These are phyloP conservation scores for Lactifluus volemus DNA, from an alignment of 768 basidiomycete genomes.

Conservation along the genomic window DNA sequence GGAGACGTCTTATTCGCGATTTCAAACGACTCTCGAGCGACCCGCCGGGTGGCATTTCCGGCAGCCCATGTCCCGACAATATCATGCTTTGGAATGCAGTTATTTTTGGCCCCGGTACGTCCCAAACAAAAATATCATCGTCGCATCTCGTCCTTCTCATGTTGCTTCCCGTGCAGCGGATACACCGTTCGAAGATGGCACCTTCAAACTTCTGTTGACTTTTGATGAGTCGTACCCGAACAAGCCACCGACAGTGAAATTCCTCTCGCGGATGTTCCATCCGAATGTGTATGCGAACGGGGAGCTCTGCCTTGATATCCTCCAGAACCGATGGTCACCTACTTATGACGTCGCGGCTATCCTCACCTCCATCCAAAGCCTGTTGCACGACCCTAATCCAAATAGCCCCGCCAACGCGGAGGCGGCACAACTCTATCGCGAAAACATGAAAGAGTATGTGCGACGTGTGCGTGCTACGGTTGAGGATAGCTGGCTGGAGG, in stretches of 20 bases:
- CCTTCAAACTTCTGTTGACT: constrained; percentile 90
- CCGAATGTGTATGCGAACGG: constrained; percentile 99
- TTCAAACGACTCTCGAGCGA: constrained; percentile 94
- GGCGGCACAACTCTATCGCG: constrained; percentile 91
- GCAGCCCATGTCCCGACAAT: constrained; percentile 95
- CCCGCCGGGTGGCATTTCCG: constrained; percentile 93
- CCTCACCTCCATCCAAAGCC: constrained; percentile 90
- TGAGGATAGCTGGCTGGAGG: constrained; percentile 91
- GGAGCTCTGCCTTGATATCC: constrained; percentile 95
- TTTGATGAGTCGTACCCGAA: constrained; percentile 99
- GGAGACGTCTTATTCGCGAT: constrained; percentile 92
- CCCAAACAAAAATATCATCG: not conserved
- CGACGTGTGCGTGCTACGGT: constrained; percentile 87
- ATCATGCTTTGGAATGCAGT: constrained; percentile 99
- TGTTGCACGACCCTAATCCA: constrained; percentile 96
- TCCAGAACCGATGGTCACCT: constrained; percentile 98
- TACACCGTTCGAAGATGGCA: constrained; percentile 98
- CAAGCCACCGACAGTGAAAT: constrained; percentile 96
- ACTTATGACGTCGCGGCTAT: constrained; percentile 99
- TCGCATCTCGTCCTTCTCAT: not conserved
- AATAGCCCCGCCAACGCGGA: constrained; percentile 98
- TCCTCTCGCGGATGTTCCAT: constrained; percentile 97
- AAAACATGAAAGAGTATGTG: constrained; percentile 99
- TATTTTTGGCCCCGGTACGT: constrained; percentile 93
- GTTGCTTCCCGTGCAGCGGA: constrained; percentile 51